Evolutionary conservation across 768 basidiomycete species (phyloP).

Genomic region (Suillus subaureus): DNA sequence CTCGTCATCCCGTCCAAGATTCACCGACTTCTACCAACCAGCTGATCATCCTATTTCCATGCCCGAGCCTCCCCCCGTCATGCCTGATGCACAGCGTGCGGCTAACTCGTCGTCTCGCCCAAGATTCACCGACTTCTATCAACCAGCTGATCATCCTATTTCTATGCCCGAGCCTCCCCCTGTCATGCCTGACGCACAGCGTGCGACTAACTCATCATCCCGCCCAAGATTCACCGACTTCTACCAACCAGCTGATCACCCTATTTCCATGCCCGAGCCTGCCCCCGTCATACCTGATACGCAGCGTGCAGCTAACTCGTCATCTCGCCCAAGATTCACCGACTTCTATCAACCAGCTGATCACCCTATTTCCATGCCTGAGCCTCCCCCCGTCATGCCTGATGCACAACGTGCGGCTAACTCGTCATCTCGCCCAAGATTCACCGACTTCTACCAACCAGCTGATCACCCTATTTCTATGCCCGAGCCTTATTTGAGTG

Average conservation of each 20-base stretch:
- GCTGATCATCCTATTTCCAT: too few species aligned
- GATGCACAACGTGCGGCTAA: slow-evolving; percentile 17
- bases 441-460: slow-evolving; percentile 31
- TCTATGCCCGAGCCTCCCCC: neutral
- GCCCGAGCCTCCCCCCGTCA: slow-evolving; percentile 26
- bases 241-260: slow-evolving; percentile 23
- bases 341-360: slow-evolving; percentile 29
- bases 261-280: neutral
- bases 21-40: too few species aligned
- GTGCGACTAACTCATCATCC: slow-evolving; percentile 11
- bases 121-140: slow-evolving; percentile 33
- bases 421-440: slow-evolving; percentile 22
- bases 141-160: slow-evolving; percentile 16
- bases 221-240: slow-evolving; percentile 32
- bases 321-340: slow-evolving; percentile 27
- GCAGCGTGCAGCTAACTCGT: slow-evolving; percentile 16
- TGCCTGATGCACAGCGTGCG: slow-evolving; percentile 12
- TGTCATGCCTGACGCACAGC: slow-evolving; percentile 13
- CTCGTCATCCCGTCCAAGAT: too few species aligned
- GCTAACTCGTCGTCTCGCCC: slow-evolving; percentile 19
- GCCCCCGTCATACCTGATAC: slow-evolving; percentile 9
- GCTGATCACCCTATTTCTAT: slow-evolving; percentile 12
- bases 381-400: slow-evolving; percentile 11
- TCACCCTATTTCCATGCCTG: slow-evolving; percentile 8
- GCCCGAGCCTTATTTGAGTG: slow-evolving; percentile 1